Base-by-base conservation (phyloP, 108 stramenopile genomes). In the Nitzschia inconspicua region DNA sequence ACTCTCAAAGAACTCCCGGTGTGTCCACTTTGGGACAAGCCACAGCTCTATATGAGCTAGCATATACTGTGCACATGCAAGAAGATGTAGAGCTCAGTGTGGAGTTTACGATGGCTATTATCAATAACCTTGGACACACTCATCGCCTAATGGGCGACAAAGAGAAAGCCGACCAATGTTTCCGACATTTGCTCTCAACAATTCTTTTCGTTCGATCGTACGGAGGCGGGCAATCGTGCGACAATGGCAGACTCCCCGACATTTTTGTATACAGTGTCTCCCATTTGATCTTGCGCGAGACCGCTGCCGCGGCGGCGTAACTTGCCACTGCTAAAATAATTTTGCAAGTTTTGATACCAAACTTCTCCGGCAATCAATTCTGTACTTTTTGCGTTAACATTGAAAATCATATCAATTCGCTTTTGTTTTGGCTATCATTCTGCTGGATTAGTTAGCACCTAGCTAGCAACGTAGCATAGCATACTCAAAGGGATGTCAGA, bases 71-170 rank as follows among this genome's bases (percentile, higher is more conserved):
- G 2, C 54, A 63, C 30, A 39, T 57, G 11, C 62, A 56, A 20
- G 53, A 62, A 29, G 44, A 70, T 24, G 19, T 55, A 7, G 53
- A 47, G 36, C 34, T 34, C 32, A 37, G 60, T 34, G 30, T 49
- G 19, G 34, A 47, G 20, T 41, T 23, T 25, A 62, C 53, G 1
- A 74, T 74, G 65, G 65, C 65, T 13, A 74, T 74, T 49, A 23
- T 62, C 27, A 74, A 74, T 32, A 74, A 74, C 44, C 32, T 74
- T 41, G 73, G 73, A 10, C 65, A 66, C 19, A 50, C 66, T 19
- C 65, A 74, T 23, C 48, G 31, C 0, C 28, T 41, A 4, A 31
- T 74, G 13, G 73, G 73, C 25, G 36, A 56, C 39, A 39, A 49
- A 34, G 60, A 31, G 13, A 62, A 54, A 30, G 50, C 73, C 4